Evolutionary conservation across 176 grass and related monocot genomes (phyloP), one percentile per base, ranked within the genome.

Genomic region (Cymbopogon citratus): DNA sequence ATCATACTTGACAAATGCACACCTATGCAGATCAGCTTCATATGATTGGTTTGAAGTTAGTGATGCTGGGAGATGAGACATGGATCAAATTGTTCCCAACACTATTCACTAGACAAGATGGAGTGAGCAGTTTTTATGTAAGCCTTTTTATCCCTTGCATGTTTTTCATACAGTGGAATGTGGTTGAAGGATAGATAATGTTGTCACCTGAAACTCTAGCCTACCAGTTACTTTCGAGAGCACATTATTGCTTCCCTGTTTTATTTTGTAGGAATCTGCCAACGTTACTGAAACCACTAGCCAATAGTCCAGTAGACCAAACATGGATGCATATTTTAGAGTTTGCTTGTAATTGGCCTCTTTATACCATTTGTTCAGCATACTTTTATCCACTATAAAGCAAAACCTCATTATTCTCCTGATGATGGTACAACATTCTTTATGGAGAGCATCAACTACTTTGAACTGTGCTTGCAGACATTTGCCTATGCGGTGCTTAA

Each of bases 11-110:
- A 29, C 11, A 51, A 74, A 51, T 68, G 43, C 66, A 46, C 23
- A 64, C 78, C 59, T 69, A 59, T 84, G 73, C 88, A 98, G 95
- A 86, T 85, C 95, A 98, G 57, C 90, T 98, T 69, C 90, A 90
- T 83, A 78, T 59, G 12, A 88, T 95, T 83, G 95, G 95, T 80
- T 87, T 71, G 89, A 91, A 92, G 31, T 82, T 98, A 86, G 90
- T 98, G 36, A 98, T 98, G 88, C 76, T 91, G 79, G 95, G 95
- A 84, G 95, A 98, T 83, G 90, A 98, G 25, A 98, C 95, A 79
- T 98, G 95, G 95, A 98, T 95, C 67, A 95, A 98, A 91, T 83
- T 98, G 79, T 98, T 98, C 62, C 95, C 95, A 66, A 90, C 62
- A 59, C 87, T 98, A 69, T 98, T 95, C 86, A 57, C 49, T 74